A percentile compares a stretch with the other conserved stretches of the same genome.
These are phyloP conservation scores for Dacryopinax spathularia DNA, from an alignment of 768 basidiomycete species.

Conservation along the genomic window DNA sequence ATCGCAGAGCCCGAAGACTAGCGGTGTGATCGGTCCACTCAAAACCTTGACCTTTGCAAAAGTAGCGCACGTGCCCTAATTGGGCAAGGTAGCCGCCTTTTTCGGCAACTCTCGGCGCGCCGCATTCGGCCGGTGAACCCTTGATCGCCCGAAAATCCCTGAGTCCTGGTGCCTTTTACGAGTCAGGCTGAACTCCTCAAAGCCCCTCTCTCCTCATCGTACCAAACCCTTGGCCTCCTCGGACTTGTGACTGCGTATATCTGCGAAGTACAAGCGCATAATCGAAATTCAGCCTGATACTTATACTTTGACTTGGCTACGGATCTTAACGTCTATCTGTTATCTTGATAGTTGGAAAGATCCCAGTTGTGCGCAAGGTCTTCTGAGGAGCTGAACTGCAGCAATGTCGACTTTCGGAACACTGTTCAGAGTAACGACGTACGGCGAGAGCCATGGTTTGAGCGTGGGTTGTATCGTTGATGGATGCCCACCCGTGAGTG, in stretches of 20 bases:
- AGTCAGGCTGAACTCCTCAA: not conserved
- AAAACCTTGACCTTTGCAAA: no score
- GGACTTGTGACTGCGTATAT: not conserved
- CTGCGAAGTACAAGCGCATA: not conserved
- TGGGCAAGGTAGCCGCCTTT: not conserved
- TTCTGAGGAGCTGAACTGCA: not conserved
- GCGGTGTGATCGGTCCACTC: not conserved
- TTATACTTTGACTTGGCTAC: not conserved
- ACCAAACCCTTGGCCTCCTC: not conserved
- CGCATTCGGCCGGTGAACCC: not conserved
- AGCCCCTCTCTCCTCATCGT: not conserved
- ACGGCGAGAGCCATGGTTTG: constrained; percentile 93
- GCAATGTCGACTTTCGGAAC: constrained; percentile 90
- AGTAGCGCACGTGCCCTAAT: not conserved
- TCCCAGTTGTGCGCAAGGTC: not conserved
- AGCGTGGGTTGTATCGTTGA: constrained; percentile 97
- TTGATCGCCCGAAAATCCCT: not conserved
- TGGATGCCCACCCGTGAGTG: constrained; percentile 82
- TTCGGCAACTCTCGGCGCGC: not conserved
- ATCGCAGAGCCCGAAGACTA: not conserved
- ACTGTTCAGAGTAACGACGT: constrained; percentile 89
- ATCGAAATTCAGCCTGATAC: not conserved
- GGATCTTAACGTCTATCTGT: not conserved
- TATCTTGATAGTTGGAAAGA: not conserved
- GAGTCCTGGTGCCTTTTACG: not conserved